Percentiles rank a stretch among this genome's conserved stretches.
These are phyloP conservation scores for Trametes hirsuta DNA, from an alignment of 1,284 basidiomycete species.

Conservation along the genomic window DNA sequence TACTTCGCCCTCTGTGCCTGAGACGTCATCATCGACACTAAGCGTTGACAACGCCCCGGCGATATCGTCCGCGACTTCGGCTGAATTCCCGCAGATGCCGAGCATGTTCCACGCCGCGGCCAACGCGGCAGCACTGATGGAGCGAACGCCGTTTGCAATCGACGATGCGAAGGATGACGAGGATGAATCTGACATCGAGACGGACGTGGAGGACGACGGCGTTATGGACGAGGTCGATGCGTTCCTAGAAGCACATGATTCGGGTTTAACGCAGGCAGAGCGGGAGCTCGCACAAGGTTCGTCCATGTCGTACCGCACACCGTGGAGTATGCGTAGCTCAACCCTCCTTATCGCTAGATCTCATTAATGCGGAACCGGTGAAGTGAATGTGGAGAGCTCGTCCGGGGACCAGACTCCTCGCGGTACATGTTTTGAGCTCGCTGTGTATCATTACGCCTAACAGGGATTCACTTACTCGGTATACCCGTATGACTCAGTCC, in stretches of 20 bases:
- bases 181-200: constrained; percentile 64
- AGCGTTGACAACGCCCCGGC: constrained; percentile 16
- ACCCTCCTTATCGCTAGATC: too few relatives aligned
- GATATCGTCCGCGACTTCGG: constrained; percentile 18
- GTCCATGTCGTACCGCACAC: constrained; percentile 3
- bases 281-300: constrained; percentile 80
- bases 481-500: too few relatives aligned
- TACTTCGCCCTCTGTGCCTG: constrained; percentile 11
- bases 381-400: too few relatives aligned
- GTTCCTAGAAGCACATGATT: constrained; percentile 89
- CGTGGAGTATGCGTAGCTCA: too few relatives aligned
- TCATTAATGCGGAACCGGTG: too few relatives aligned
- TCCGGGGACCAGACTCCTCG: too few relatives aligned
- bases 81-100: constrained; percentile 54
- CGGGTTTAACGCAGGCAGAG: constrained; percentile 83
- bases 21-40: constrained; percentile 23
- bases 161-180: constrained; percentile 89
- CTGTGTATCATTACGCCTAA: too few relatives aligned
- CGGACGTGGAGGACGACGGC: constrained; percentile 62
- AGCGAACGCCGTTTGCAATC: constrained; percentile 90
- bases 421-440: too few relatives aligned
- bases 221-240: constrained; percentile 95
- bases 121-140: constrained; percentile 79
- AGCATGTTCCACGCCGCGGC: constrained; percentile 71
- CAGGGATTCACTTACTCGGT: too few relatives aligned